Conservation (phyloP, 192 early-diverging fungal species). For the Umbelopsis vinacea region DNA sequence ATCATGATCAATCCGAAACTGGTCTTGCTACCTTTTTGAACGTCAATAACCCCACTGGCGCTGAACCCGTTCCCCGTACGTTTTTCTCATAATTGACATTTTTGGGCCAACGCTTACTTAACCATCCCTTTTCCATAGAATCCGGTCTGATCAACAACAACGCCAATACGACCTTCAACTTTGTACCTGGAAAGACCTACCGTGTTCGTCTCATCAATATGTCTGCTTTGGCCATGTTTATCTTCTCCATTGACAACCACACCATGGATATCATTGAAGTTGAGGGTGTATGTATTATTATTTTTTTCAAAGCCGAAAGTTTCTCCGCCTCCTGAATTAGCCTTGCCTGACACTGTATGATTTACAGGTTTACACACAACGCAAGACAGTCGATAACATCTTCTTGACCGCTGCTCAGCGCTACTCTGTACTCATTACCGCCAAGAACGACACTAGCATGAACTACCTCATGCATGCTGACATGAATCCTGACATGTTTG, state of each 20-base stretch:
- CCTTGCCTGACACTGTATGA: no score
- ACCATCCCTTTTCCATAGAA: conserved; percentile 28
- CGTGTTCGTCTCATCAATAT: conserved; percentile 79
- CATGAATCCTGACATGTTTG: conserved; percentile 81
- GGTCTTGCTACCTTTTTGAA: conserved; percentile 61
- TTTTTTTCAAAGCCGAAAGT: background rate
- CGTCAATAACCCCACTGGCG: conserved; percentile 74
- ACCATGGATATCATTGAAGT: conserved; percentile 71
- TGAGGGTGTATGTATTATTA: conserved; percentile 54
- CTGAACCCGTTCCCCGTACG: conserved; percentile 70
- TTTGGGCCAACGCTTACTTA: no score
- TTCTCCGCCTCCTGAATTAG: background rate
- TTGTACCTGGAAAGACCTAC: conserved; percentile 75
- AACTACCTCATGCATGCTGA: conserved; percentile 80
- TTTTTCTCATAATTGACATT: background rate
- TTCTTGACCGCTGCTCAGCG: conserved; percentile 77
- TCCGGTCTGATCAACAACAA: conserved; percentile 62
- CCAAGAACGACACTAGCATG: conserved; percentile 55
- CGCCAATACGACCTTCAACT: conserved; percentile 42
- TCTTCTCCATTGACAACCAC: conserved; percentile 73
- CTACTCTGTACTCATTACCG: conserved; percentile 78
- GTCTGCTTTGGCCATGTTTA: conserved; percentile 66
- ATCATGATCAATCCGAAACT: conserved; percentile 58
- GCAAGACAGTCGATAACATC: conserved; percentile 56
- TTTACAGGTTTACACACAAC: conserved; percentile 55